Base-by-base conservation (phyloP, 1,284 basidiomycete species). In the Austroboletus novae-zelandiae region DNA sequence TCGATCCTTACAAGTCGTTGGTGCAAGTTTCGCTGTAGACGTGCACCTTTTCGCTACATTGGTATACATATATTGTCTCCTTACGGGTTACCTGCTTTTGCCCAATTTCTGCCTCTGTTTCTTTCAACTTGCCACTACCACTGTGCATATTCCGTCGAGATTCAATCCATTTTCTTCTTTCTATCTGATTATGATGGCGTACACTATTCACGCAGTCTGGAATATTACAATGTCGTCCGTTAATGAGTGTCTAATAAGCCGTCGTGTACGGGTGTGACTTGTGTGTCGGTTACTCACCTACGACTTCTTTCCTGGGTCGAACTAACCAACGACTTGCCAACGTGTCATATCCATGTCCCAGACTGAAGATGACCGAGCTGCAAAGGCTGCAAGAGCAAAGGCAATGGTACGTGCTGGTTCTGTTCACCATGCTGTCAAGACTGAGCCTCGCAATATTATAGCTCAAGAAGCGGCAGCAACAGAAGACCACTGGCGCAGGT, bases 371-470 rank as follows among this genome's bases (percentile, higher is more conserved):
- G 89, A 91, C 55, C 80, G 89, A 53, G 86, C 87, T 51, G 81
- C 81, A 10, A 90, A 86, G 69, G 81, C 88, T 54, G 89, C 89
- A 3, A 79, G 89, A 56, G 89, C 86, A 50, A 88, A 86, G 67
- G 87, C 86, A 43, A 61, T 91, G 80, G 89, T 90, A 64, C 47
- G 59, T 41, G 42, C 52, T 46, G 27, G 20, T 10, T 42, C 5
- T 4, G 6, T 10, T 53, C 45, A 43, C 45, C 45, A 34, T 25
- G 14, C 53, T 44, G 47, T 35, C 46, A 36, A 35, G 30, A 20
- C 57, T 57, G 45, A 58, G 39, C 47, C 42, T 45, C 47, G 44
- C 51, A 23, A 7, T 37, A 34, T 15, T 62, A 52, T 65, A 89
- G 86, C 74, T 89, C 63, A 84, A 86, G 73, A 89, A 78, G 71